A percentile compares a stretch with the other conserved stretches of the same genome.
phyloP scores from a whole-genome alignment of 805 yeast genomes.

The Sungouiella blattae region DNA sequence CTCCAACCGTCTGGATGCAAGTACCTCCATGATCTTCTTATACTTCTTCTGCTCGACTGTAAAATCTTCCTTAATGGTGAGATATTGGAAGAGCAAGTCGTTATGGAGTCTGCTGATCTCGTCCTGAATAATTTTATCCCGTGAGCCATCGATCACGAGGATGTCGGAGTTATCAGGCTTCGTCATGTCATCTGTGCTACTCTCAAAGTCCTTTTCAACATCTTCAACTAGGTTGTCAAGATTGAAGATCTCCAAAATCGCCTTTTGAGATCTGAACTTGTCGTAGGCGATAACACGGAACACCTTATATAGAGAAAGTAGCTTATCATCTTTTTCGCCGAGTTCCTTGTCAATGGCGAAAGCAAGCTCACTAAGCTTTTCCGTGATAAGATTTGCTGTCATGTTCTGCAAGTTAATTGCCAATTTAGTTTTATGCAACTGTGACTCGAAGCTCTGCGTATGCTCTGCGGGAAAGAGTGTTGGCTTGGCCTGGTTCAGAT shows the following conservation, averaged over 20 bases:
- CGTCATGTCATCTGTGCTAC: conserved; percentile 10
- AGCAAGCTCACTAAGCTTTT: conserved; percentile 36
- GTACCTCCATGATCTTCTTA: conserved; percentile 11
- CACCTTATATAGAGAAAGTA: conserved; percentile 25
- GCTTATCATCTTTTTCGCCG: conserved; percentile 32
- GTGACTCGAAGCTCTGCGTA: conserved; percentile 34
- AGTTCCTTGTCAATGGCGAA: conserved; percentile 37
- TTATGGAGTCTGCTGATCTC: conserved; percentile 38
- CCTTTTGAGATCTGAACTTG: conserved; percentile 27
- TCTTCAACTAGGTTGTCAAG: conserved; percentile 32
- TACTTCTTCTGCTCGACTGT: conserved; percentile 10
- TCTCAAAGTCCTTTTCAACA: conserved; percentile 14
- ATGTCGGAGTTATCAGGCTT: conserved; percentile 2
- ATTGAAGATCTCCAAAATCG: conserved; percentile 26
- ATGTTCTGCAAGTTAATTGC: conserved; percentile 32
- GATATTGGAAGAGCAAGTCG: conserved; percentile 34
- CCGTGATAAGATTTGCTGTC: conserved; percentile 33
- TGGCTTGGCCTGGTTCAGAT: conserved; percentile 1
- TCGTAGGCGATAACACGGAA: conserved; percentile 20
- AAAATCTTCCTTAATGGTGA: conserved; percentile 31
- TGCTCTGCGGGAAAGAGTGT: conserved; percentile 6
- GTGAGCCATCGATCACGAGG: conserved; percentile 19
- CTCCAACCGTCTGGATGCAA: conserved; percentile 5
- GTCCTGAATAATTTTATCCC: conserved; percentile 37
- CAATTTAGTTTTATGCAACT: conserved; percentile 32